Base-by-base conservation (phyloP, 1,139 yeast genomes). In the Yamadazyma atlantica region DNA sequence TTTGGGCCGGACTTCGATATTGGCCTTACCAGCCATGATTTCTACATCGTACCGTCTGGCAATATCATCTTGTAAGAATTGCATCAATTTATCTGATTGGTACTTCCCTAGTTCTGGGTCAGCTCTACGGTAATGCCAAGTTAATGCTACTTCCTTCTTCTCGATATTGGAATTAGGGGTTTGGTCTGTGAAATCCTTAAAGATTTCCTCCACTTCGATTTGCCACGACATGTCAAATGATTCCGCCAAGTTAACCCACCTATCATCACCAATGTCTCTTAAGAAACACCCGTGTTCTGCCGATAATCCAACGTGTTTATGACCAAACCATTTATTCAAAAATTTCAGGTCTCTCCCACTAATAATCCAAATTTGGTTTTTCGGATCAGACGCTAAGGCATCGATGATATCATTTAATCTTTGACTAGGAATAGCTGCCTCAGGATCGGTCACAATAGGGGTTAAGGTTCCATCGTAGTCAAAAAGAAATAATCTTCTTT, bases 271-370 rank as follows among this genome's bases (percentile, higher is more conserved):
- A 11, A 84, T 75, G 46, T 78, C 83, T 54, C 85, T 85, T 75
- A 92, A 77, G 54, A 92, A 94, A 55, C 97, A 90, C 9, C 99
- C 99, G 60, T 94, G 99, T 58, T 94, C 99, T 0, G 98, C 97
- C 42, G 94, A 82, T 41, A 94, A 70, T 2, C 97, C 97, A 29
- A 92, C 68, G 46, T 73, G 61, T 50, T 76, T 73, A 34, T 76
- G 54, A 14, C 97, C 97, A 48, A 90, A 69, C 95, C 97, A 90
- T 61, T 82, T 80, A 49, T 85, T 95, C 51, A 94, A 73, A 58
- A 94, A 94, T 34, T 71, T 80, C 62, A 86, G 96, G 59, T 94
- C 99, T 50, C 99, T 80, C 4, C 99, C 99, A 31, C 95, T 85
- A 43, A 94, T 90, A 43, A 94, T 80, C 98, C 98, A 94, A 33